phyloP scores from a whole-genome alignment of 2,329 filamentous ascomycete species.

The Neocucurbitaria cava region DNA sequence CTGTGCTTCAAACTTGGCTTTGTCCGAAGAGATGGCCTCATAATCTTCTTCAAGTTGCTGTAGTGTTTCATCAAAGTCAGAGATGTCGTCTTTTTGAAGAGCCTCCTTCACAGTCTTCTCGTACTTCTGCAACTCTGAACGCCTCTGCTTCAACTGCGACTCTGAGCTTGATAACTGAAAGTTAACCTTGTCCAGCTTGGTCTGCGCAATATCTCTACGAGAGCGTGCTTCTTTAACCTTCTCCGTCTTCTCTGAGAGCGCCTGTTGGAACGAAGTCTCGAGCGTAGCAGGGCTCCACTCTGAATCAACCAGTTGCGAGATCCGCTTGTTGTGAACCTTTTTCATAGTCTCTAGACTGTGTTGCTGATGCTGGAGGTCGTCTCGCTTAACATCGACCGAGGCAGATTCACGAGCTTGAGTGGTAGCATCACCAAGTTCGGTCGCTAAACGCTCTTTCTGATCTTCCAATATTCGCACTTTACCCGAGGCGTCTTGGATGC shows the following conservation, averaged over 20 bases:
- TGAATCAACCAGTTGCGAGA: slow-evolving; percentile 68
- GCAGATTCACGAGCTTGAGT: slow-evolving; percentile 82
- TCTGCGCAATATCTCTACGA: slow-evolving; percentile 71
- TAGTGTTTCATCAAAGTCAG: slow-evolving; percentile 60
- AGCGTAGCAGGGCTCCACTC: slow-evolving; percentile 75
- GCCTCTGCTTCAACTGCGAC: slow-evolving; percentile 69
- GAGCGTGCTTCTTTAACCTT: slow-evolving; percentile 70
- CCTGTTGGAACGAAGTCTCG: slow-evolving; percentile 72
- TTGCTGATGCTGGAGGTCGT: slow-evolving; percentile 76
- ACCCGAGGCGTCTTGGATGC: slow-evolving; percentile 70
- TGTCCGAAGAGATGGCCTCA: slow-evolving; percentile 65
- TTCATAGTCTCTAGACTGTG: slow-evolving; percentile 79
- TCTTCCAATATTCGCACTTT: slow-evolving; percentile 74
- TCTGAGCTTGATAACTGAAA: slow-evolving; percentile 72
- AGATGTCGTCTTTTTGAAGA: slow-evolving; percentile 41
- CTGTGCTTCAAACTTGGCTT: slow-evolving; percentile 72
- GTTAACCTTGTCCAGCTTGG: slow-evolving; percentile 78
- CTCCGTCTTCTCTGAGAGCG: slow-evolving; percentile 64
- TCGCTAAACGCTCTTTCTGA: slow-evolving; percentile 73
- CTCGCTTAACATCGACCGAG: slow-evolving; percentile 81
- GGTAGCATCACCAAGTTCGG: slow-evolving; percentile 85
- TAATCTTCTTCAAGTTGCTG: slow-evolving; percentile 59
- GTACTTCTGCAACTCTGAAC: slow-evolving; percentile 67
- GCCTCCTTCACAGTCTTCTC: slow-evolving; percentile 68
- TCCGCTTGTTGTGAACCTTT: slow-evolving; percentile 74